These are phyloP conservation scores for Hyaloscypha finlandica DNA, from an alignment of 495 filamentous ascomycete species.

Conservation along the genomic window DNA sequence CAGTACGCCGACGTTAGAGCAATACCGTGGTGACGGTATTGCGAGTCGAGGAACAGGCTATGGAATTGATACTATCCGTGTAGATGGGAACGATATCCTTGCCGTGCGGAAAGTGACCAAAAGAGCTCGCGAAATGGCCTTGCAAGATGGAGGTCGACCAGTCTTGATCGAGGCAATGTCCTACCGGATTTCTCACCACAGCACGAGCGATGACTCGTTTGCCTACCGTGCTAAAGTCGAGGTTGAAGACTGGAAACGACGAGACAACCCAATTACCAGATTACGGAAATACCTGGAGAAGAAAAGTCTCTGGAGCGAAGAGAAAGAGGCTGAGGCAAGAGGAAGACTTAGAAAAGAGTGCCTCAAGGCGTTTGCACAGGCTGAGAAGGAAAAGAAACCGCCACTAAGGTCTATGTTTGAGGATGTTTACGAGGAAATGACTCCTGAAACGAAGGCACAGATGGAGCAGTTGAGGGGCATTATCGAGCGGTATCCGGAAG, in stretches of 20 bases:
- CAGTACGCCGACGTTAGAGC: slow-evolving; percentile 89
- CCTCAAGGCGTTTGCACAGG: slow-evolving; percentile 79
- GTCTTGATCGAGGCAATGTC: slow-evolving; percentile 96
- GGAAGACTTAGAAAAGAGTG: slow-evolving; percentile 69
- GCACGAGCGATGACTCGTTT: slow-evolving; percentile 96
- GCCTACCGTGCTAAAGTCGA: slow-evolving; percentile 93
- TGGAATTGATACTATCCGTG: slow-evolving; percentile 93
- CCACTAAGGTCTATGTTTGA: slow-evolving; percentile 75
- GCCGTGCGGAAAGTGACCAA: slow-evolving; percentile 85
- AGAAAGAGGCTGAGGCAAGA: slow-evolving; percentile 73
- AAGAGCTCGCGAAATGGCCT: slow-evolving; percentile 65
- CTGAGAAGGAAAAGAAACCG: slow-evolving; percentile 89
- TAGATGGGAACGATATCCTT: slow-evolving; percentile 97
- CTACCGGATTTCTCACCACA: slow-evolving; percentile 96
- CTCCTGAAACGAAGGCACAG: slow-evolving; percentile 77
- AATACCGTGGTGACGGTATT: slow-evolving; percentile 97
- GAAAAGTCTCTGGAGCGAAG: slow-evolving; percentile 79
- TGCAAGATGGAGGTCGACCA: slow-evolving; percentile 61
- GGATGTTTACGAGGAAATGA: slow-evolving; percentile 86
- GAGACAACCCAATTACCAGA: slow-evolving; percentile 92
- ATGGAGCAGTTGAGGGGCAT: slow-evolving; percentile 75
- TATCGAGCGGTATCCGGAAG: slow-evolving; percentile 83
- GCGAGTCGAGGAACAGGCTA: slow-evolving; percentile 94
- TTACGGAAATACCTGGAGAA: slow-evolving; percentile 91
- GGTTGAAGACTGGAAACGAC: slow-evolving; percentile 96